A percentile compares a stretch with the other conserved stretches of the same genome.
Conservation (phyloP, 2,329 filamentous ascomycete genomes). For the Curvularia lunata region DNA sequence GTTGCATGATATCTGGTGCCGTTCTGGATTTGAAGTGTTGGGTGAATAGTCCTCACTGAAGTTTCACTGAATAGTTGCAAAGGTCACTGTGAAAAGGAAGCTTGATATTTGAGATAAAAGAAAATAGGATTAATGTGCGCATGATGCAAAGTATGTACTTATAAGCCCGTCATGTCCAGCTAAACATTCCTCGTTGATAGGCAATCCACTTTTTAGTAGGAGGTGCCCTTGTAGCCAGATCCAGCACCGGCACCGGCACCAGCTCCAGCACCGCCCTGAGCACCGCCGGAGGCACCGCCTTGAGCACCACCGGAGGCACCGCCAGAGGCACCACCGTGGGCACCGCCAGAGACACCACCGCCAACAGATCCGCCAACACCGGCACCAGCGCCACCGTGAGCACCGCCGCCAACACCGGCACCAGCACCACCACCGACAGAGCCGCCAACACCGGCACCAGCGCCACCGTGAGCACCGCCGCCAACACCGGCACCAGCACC, state of each 20-base stretch:
- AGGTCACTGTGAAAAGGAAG: not conserved
- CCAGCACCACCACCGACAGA: not conserved
- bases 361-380: not conserved
- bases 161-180: not conserved
- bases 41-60: not conserved
- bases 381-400: not conserved
- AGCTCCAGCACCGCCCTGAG: conserved; percentile 1
- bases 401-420: not conserved
- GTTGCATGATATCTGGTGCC: not conserved
- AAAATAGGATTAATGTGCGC: not conserved
- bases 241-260: conserved; percentile 1
- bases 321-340: not conserved
- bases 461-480: conserved; percentile 1
- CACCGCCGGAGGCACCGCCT: not conserved
- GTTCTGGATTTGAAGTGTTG: not conserved
- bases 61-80: not conserved
- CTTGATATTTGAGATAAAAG: not conserved
- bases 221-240: not conserved
- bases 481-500: not conserved
- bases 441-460: conserved; percentile 2
- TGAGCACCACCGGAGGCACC: not conserved
- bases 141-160: not conserved
- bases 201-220: not conserved
- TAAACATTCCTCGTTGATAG: not conserved
- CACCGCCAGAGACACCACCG: not conserved